A percentile compares a stretch with the other conserved stretches of the same genome.
phyloP scores from a whole-genome alignment of 1,284 basidiomycete species.

The Melanopsichium pennsylvanicum region DNA sequence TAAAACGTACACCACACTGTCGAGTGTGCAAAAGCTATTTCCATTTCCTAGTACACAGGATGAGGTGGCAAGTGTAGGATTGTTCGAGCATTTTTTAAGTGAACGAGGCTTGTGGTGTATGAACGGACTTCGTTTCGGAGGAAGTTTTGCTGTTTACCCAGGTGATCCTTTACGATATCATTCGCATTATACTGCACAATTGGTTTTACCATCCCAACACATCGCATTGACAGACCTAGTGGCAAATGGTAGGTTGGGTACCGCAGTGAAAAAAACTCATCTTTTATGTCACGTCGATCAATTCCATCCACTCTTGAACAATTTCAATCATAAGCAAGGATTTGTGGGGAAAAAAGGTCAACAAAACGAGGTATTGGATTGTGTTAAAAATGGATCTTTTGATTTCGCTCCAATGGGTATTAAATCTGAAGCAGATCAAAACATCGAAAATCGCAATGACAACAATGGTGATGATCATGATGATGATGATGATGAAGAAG shows the following conservation, averaged over 20 bases:
- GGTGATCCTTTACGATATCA: constrained; percentile 96
- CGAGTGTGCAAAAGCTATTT: constrained; percentile 76
- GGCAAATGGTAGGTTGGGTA: constrained; percentile 91
- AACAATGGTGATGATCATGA: no score
- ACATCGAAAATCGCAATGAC: no score
- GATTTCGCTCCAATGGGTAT: neutral
- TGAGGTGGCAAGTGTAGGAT: constrained; percentile 78
- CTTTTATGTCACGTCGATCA: constrained; percentile 80
- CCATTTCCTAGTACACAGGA: constrained; percentile 74
- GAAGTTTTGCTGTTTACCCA: constrained; percentile 94
- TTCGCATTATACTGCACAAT: constrained; percentile 84
- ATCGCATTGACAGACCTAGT: constrained; percentile 72
- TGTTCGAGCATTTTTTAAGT: constrained; percentile 81
- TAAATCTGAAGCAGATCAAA: no score
- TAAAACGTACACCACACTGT: constrained; percentile 70
- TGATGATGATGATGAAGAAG: neutral
- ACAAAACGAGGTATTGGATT: constrained; percentile 2
- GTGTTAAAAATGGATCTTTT: constrained; percentile 2
- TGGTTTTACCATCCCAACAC: constrained; percentile 11
- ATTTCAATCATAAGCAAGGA: no score
- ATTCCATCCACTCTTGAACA: no score
- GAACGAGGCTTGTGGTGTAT: constrained; percentile 65
- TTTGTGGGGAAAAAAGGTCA: neutral
- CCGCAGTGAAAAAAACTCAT: constrained; percentile 96
- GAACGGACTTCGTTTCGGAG: constrained; percentile 92